Evolutionary conservation across 306 rosid species (phyloP).

Genomic region (Pterocarpus macrocarpus): DNA sequence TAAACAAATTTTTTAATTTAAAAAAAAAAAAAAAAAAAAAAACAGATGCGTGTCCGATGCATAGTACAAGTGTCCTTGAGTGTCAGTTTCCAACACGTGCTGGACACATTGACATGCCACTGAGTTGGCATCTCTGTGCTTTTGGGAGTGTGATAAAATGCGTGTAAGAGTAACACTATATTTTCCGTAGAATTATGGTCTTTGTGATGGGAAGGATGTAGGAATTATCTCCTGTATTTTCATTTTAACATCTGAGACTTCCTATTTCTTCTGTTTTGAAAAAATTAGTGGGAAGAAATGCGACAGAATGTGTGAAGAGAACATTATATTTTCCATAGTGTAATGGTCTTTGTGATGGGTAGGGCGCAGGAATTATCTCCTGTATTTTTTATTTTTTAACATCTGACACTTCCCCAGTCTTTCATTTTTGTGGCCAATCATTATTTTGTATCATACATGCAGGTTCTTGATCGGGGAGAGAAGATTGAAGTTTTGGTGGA

Average conservation of each 20-base stretch:
- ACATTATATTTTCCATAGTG: background rate
- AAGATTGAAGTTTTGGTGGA: constrained; percentile 73
- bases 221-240: background rate
- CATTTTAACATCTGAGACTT: background rate
- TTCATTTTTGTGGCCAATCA: background rate
- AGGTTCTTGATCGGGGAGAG: constrained; percentile 80
- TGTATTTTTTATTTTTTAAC: background rate
- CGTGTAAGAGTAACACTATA: background rate
- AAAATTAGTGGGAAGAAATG: background rate
- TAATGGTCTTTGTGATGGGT: background rate
- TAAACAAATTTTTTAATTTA: too few relatives aligned
- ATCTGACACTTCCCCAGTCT: background rate
- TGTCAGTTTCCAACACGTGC: too few relatives aligned
- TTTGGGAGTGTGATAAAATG: background rate
- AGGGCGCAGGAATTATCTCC: background rate
- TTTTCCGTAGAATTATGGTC: background rate
- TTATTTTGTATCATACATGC: constrained; percentile 30
- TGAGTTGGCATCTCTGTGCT: background rate
- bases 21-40: too few relatives aligned
- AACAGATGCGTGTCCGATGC: too few relatives aligned
- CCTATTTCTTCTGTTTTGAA: background rate
- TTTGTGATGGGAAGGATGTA: background rate
- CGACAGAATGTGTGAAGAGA: background rate
- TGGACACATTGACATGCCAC: too few relatives aligned
- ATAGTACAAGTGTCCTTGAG: too few relatives aligned